Conservation (phyloP, 2,329 filamentous ascomycete species). For the Penicillium verrucosum region DNA sequence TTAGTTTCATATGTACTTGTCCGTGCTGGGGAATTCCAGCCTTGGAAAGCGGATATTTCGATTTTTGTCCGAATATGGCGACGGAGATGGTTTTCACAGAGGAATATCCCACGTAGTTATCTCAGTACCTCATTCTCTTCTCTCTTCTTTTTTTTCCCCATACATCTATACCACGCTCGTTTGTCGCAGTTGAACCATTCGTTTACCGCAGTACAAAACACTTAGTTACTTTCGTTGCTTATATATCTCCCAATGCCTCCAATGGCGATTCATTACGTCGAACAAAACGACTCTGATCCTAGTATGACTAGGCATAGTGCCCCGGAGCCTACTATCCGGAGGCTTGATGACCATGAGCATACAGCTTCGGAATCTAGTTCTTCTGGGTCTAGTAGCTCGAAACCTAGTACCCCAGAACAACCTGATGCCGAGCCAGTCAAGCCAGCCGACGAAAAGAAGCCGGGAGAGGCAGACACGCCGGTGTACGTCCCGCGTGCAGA, state of each 20-base stretch:
- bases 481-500: conserved; percentile 22
- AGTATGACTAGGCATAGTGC: background rate
- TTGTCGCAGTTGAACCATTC: background rate
- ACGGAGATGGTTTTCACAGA: background rate
- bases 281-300: background rate
- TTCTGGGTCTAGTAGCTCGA: background rate
- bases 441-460: background rate
- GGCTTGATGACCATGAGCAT: conserved; percentile 1
- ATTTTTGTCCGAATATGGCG: background rate
- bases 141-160: background rate
- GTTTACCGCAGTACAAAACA: background rate
- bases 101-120: background rate
- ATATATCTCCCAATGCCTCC: background rate
- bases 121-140: background rate
- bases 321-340: background rate
- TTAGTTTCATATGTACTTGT: background rate
- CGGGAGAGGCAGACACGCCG: conserved; percentile 5
- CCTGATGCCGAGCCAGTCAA: background rate
- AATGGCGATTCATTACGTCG: background rate
- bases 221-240: background rate
- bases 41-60: background rate
- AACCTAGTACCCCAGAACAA: conserved; percentile 5
- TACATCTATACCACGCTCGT: background rate
- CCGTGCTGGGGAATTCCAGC: background rate
- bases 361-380: background rate